phyloP scores from a whole-genome alignment of 2,329 filamentous ascomycete species.

The Dactylonectria estremocensis region DNA sequence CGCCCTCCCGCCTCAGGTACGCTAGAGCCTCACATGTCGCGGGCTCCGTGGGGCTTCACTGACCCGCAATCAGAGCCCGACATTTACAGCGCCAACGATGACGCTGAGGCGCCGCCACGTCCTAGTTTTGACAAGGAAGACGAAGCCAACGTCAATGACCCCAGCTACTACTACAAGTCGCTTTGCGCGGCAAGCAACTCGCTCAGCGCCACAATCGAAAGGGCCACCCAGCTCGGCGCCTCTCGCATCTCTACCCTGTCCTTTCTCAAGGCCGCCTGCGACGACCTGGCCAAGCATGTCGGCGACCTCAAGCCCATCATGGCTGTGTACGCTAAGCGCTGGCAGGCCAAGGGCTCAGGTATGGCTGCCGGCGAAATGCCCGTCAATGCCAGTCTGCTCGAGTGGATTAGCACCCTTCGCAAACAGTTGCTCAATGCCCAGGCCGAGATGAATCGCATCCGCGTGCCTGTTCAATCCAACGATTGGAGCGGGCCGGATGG shows the following conservation, averaged over 20 bases:
- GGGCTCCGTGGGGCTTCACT: not conserved
- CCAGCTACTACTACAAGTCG: slow-evolving; percentile 27
- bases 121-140: not conserved
- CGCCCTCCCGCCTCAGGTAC: not conserved
- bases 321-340: slow-evolving; percentile 31
- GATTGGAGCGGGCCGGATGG: no score
- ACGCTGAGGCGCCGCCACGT: not conserved
- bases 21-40: not conserved
- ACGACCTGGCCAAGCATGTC: slow-evolving; percentile 24
- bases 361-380: slow-evolving; percentile 30
- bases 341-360: slow-evolving; percentile 27
- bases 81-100: not conserved
- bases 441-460: slow-evolving; percentile 3
- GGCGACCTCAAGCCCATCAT: slow-evolving; percentile 40
- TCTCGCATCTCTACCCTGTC: slow-evolving; percentile 36
- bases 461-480: no score
- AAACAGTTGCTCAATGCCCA: not conserved
- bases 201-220: slow-evolving; percentile 13
- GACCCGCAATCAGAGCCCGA: not conserved
- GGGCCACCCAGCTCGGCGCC: slow-evolving; percentile 25
- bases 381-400: slow-evolving; percentile 32
- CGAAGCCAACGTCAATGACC: slow-evolving; percentile 3
- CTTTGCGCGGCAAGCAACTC: slow-evolving; percentile 15
- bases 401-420: slow-evolving; percentile 30
- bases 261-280: slow-evolving; percentile 32